Conservation (phyloP, 768 basidiomycete species). For the Cytidiella melzeri region DNA sequence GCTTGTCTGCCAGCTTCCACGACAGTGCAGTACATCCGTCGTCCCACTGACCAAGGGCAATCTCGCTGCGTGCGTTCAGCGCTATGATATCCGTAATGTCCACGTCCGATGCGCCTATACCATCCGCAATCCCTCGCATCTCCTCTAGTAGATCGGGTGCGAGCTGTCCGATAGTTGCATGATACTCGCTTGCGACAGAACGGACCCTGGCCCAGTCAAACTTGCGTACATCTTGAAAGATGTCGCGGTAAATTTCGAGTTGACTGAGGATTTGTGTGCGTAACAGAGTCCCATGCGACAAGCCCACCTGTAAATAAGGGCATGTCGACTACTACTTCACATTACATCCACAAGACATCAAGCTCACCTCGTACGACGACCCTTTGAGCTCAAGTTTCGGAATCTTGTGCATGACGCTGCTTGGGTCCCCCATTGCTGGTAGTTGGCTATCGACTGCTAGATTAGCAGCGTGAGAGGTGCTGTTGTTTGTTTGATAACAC, state of each 20-base stretch:
- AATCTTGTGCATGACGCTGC: not conserved
- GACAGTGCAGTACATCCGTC: conserved; percentile 31
- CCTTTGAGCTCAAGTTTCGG: conserved; percentile 11
- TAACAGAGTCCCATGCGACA: conserved; percentile 25
- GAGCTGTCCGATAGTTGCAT: conserved; percentile 17
- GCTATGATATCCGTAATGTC: conserved; percentile 29
- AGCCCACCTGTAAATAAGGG: conserved; percentile 22
- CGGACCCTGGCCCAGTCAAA: conserved; percentile 29
- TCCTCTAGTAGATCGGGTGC: conserved; percentile 27
- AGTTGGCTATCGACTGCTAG: too few relatives aligned
- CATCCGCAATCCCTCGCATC: conserved; percentile 30
- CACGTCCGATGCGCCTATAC: conserved; percentile 13
- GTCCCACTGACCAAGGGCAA: conserved; percentile 30
- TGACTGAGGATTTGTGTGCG: conserved; percentile 25
- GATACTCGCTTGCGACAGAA: conserved; percentile 21
- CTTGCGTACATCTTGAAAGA: conserved; percentile 27
- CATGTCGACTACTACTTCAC: not conserved
- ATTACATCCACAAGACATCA: not conserved
- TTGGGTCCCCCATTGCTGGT: not conserved
- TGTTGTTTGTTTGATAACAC: too few relatives aligned
- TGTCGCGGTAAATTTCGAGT: conserved; percentile 25
- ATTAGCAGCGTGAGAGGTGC: too few relatives aligned
- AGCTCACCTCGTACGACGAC: conserved; percentile 15
- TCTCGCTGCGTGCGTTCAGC: conserved; percentile 32
- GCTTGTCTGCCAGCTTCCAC: conserved; percentile 21